Conservation (phyloP, 108 stramenopile genomes). For the Stephanodiscus triporus region DNA sequence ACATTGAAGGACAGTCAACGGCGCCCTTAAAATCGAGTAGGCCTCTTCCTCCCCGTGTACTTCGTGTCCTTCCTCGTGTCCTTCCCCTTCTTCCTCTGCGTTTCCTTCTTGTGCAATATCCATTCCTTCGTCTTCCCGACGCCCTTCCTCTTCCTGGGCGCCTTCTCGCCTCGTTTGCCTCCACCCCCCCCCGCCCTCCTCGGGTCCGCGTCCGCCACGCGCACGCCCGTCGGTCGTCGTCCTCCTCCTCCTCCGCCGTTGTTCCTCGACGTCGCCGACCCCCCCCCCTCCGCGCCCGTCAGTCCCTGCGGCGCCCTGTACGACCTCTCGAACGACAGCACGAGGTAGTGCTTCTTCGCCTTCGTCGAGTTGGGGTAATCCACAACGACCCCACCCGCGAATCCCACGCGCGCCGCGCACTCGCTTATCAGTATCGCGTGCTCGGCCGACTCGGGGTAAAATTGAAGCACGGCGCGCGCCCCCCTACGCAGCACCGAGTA, state of each 20-base stretch:
- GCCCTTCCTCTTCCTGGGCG: slow-evolving; percentile 61
- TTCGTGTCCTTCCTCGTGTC: slow-evolving; percentile 93
- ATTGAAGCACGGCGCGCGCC: slow-evolving; percentile 97
- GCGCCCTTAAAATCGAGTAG: slow-evolving; percentile 83
- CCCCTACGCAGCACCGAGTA: slow-evolving; percentile 93
- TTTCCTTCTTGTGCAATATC: slow-evolving; percentile 98
- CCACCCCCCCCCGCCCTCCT: slow-evolving; percentile 32
- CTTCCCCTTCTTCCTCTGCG: slow-evolving; percentile 93
- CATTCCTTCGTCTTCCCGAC: slow-evolving; percentile 95
- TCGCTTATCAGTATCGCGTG: slow-evolving; percentile 96
- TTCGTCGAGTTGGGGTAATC: slow-evolving; percentile 99
- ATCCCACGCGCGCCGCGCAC: slow-evolving; percentile 91
- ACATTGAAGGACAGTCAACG: neutral
- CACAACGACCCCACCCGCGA: slow-evolving; percentile 98
- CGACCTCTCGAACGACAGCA: slow-evolving; percentile 90
- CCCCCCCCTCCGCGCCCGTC: slow-evolving; percentile 38
- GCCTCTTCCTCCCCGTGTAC: slow-evolving; percentile 96
- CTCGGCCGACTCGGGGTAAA: slow-evolving; percentile 97
- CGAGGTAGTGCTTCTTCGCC: slow-evolving; percentile 99
- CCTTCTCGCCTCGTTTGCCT: slow-evolving; percentile 35
- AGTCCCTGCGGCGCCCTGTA: slow-evolving; percentile 68
- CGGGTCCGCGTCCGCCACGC: slow-evolving; percentile 41
- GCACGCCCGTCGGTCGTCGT: slow-evolving; percentile 13
- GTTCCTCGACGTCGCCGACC: slow-evolving; percentile 14
- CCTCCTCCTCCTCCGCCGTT: neutral